A percentile compares a stretch with the other conserved stretches of the same genome.
phyloP scores from a whole-genome alignment of 2,329 filamentous ascomycete species.

The Xylariales sp. region DNA sequence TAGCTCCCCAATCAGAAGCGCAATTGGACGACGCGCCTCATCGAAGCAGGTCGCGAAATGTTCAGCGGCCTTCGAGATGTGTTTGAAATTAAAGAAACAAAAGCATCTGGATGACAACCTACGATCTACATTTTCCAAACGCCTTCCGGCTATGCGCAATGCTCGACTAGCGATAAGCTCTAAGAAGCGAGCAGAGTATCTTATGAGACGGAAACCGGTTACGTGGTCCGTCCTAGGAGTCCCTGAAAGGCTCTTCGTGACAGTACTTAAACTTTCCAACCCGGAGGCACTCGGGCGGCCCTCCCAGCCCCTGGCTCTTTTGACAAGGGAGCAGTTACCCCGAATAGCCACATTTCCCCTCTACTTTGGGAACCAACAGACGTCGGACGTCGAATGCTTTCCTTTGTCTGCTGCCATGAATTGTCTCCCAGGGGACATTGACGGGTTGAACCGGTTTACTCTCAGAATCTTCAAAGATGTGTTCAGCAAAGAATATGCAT shows the following conservation, averaged over 20 bases:
- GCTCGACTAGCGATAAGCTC: conserved; percentile 83
- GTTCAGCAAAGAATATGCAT: conserved; percentile 87
- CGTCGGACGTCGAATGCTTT: conserved; percentile 67
- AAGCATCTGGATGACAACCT: conserved; percentile 79
- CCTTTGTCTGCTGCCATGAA: conserved; percentile 58
- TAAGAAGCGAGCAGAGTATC: conserved; percentile 79
- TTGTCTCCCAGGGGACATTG: conserved; percentile 58
- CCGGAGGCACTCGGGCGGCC: conserved; percentile 66
- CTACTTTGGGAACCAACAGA: conserved; percentile 73
- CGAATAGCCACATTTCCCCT: conserved; percentile 75
- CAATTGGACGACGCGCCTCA: conserved; percentile 70
- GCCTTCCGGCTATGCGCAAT: conserved; percentile 85
- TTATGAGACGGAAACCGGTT: conserved; percentile 81
- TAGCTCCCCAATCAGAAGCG: conserved; percentile 75
- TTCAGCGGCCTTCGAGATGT: conserved; percentile 88
- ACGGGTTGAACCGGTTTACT: conserved; percentile 76
- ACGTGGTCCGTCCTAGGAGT: conserved; percentile 70
- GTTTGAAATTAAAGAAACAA: conserved; percentile 73
- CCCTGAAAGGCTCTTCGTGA: conserved; percentile 69
- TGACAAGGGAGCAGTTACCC: conserved; percentile 76
- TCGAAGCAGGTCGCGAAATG: conserved; percentile 86
- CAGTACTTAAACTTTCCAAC: conserved; percentile 67
- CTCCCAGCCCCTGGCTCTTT: conserved; percentile 74
- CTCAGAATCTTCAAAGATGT: conserved; percentile 82
- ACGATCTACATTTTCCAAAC: conserved; percentile 77